These are phyloP conservation scores for Fraxinus xanthoxyloides DNA, from an alignment of 305 asterid genomes.

Conservation along the genomic window DNA sequence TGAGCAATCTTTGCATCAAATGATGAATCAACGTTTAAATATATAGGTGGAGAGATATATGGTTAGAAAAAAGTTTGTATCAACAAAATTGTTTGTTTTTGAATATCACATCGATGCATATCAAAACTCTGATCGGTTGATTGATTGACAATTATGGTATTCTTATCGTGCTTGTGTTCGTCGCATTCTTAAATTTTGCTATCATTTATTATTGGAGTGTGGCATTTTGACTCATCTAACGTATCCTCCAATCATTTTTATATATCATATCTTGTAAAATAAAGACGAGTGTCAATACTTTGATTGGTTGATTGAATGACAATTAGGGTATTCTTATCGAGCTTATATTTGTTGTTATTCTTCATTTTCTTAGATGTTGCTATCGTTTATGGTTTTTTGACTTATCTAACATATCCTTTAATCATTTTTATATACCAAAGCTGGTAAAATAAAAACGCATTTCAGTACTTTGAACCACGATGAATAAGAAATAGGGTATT, in stretches of 20 bases:
- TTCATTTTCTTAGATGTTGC: neutral
- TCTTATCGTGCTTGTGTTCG: neutral
- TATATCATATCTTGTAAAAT: neutral
- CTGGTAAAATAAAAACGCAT: neutral
- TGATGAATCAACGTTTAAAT: neutral
- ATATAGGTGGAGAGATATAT: neutral
- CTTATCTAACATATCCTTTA: neutral
- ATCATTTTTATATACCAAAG: neutral
- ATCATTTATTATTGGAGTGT: neutral
- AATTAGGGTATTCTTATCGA: neutral
- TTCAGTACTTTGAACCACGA: neutral
- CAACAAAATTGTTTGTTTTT: neutral
- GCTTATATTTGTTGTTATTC: neutral
- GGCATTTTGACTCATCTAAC: neutral
- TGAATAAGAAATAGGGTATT: neutral
- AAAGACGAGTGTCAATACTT: neutral
- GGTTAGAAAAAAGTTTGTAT: neutral
- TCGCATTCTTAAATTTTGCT: neutral
- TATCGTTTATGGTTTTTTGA: neutral
- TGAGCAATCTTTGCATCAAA: neutral
- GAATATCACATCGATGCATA: neutral
- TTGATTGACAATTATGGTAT: neutral
- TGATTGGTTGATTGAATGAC: neutral
- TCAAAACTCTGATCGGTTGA: neutral
- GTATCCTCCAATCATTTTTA: neutral